A percentile compares a stretch with the other conserved stretches of the same genome.
phyloP scores from a whole-genome alignment of 2,329 filamentous ascomycete species.

The Leptographium wingfieldii region DNA sequence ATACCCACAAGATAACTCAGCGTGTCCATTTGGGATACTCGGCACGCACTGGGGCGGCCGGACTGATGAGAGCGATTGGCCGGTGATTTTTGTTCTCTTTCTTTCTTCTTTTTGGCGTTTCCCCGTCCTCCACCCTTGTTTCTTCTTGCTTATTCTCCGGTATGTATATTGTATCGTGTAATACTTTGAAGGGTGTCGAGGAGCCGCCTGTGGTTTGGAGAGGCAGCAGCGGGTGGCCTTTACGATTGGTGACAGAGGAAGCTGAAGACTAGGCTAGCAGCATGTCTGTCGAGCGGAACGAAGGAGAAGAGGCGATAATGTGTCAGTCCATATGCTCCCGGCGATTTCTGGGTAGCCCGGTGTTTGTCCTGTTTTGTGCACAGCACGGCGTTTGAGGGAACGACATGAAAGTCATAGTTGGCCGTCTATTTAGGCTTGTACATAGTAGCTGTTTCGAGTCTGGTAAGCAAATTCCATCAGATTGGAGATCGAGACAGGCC shows the following conservation, averaged over 20 bases:
- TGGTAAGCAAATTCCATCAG: not conserved
- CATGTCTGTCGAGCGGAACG: not conserved
- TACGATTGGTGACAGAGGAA: not conserved
- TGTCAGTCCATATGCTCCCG: not conserved
- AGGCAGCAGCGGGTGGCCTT: not conserved
- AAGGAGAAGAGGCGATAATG: not conserved
- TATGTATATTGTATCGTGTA: not conserved
- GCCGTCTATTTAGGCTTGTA: not conserved
- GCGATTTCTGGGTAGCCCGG: not conserved
- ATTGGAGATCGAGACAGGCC: not conserved
- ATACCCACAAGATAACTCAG: conserved; percentile 5
- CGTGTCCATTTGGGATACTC: not conserved
- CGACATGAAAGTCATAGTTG: not conserved
- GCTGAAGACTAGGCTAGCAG: not conserved
- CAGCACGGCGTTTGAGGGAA: conserved; percentile 5
- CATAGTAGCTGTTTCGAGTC: not conserved
- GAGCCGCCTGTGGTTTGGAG: not conserved
- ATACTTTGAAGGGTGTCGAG: not conserved
- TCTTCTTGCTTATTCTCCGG: not conserved
- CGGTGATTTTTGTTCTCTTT: not conserved
- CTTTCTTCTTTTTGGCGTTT: not conserved
- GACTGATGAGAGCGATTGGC: not conserved
- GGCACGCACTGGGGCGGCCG: not conserved
- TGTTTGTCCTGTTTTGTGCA: not conserved
- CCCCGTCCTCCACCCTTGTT: too few relatives aligned